These are phyloP conservation scores for Cystofilobasidium ferigula DNA, from an alignment of 768 basidiomycete genomes.

Conservation along the genomic window DNA sequence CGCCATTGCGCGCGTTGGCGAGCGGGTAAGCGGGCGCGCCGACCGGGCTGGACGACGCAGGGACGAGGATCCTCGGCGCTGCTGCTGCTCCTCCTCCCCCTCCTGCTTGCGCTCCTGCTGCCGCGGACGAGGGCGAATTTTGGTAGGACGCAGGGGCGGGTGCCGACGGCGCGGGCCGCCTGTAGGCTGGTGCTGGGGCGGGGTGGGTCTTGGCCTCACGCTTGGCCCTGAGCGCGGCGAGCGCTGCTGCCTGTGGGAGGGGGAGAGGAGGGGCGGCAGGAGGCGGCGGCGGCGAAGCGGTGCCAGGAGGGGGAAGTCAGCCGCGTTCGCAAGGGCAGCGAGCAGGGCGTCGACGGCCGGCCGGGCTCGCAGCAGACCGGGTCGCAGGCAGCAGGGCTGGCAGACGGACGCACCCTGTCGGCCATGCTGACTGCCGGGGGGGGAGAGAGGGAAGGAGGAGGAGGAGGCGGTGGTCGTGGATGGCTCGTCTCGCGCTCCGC, in stretches of 20 bases:
- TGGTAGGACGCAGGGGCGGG: background rate
- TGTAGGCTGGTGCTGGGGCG: background rate
- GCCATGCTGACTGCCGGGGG: background rate
- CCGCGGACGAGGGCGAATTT: background rate
- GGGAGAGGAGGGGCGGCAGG: background rate
- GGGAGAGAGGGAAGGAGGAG: background rate
- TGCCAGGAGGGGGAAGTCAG: background rate
- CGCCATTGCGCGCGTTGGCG: background rate
- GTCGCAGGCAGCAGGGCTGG: no score
- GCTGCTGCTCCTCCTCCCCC: no score
- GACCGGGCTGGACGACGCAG: conserved; percentile 6
- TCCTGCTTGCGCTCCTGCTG: background rate
- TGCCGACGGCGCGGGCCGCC: background rate
- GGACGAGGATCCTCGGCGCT: conserved; percentile 13
- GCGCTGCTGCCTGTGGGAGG: background rate
- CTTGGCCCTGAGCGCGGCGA: background rate
- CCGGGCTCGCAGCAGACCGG: no score
- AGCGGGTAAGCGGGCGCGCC: background rate
- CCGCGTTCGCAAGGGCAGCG: background rate
- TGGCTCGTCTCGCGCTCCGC: background rate
- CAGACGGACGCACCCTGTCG: background rate
- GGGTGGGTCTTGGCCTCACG: background rate
- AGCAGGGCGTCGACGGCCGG: no score
- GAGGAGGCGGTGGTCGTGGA: background rate
- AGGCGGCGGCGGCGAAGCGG: no score